phyloP scores from a whole-genome alignment of 805 yeast species.

The Yarrowia osloensis region DNA sequence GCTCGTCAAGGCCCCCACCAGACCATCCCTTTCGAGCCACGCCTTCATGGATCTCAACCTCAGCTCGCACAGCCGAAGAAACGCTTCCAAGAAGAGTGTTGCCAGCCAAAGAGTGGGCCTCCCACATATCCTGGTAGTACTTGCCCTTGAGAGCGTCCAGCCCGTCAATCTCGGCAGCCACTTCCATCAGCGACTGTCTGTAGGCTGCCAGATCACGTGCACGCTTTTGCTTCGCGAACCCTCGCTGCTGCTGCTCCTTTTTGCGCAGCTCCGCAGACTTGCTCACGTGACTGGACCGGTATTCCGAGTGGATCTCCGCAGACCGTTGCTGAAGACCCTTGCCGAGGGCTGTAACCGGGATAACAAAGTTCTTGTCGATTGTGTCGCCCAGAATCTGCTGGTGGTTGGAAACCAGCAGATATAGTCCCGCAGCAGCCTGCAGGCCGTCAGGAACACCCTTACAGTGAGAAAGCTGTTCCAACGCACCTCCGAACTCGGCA shows the following conservation, averaged over 20 bases:
- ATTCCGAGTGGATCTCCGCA: slow-evolving; percentile 52
- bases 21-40: slow-evolving; percentile 84
- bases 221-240: slow-evolving; percentile 60
- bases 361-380: slow-evolving; percentile 56
- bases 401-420: slow-evolving; percentile 73
- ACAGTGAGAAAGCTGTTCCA: slow-evolving; percentile 63
- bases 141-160: slow-evolving; percentile 75
- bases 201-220: slow-evolving; percentile 65
- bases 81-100: slow-evolving; percentile 54
- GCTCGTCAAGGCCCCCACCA: slow-evolving; percentile 80
- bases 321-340: slow-evolving; percentile 50
- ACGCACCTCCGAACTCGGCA: slow-evolving; percentile 67
- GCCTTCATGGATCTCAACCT: slow-evolving; percentile 76
- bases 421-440: slow-evolving; percentile 53
- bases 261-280: slow-evolving; percentile 55
- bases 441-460: slow-evolving; percentile 48
- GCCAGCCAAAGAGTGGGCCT: slow-evolving; percentile 64
- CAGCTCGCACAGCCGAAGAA: slow-evolving; percentile 71
- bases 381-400: slow-evolving; percentile 66
- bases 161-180: slow-evolving; percentile 76
- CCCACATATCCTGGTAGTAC: slow-evolving; percentile 65
- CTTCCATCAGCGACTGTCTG: slow-evolving; percentile 62
- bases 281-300: slow-evolving; percentile 55
- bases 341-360: slow-evolving; percentile 53
- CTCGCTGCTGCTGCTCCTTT: slow-evolving; percentile 63